Evolutionary conservation across 257 asterid species (phyloP).

Genomic region (Gentiana macrophylla): DNA sequence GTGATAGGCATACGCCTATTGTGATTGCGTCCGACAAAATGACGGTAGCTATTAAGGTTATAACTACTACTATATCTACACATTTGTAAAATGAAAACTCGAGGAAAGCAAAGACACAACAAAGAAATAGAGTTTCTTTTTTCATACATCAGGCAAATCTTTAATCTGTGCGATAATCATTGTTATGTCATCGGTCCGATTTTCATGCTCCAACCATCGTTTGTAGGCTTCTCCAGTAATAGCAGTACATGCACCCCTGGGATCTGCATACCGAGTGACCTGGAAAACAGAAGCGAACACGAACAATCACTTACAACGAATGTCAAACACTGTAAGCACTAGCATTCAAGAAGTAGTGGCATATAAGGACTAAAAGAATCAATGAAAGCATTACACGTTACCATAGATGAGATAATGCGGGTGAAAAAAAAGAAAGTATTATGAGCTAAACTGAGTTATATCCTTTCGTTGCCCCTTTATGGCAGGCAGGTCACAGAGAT

Average conservation of each 20-base stretch:
- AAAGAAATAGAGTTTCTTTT: slow-evolving; percentile 17
- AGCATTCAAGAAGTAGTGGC: not conserved
- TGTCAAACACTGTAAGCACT: not conserved
- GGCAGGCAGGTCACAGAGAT: no score
- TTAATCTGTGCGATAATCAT: slow-evolving; percentile 76
- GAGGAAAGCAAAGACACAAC: slow-evolving; percentile 13
- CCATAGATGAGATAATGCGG: no score
- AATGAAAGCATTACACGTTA: no score
- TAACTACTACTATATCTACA: slow-evolving; percentile 3
- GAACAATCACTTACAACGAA: not conserved
- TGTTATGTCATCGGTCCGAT: slow-evolving; percentile 91
- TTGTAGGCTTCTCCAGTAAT: slow-evolving; percentile 81
- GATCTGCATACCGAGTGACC: slow-evolving; percentile 58
- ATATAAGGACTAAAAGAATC: not conserved
- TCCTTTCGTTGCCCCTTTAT: no score
- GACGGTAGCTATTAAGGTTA: slow-evolving; percentile 3
- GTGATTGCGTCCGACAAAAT: slow-evolving; percentile 4
- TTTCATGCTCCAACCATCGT: slow-evolving; percentile 83
- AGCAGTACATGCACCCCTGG: slow-evolving; percentile 80
- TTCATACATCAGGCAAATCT: slow-evolving; percentile 53
- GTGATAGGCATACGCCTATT: slow-evolving; percentile 2
- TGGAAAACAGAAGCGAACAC: slow-evolving; percentile 14
- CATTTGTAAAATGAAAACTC: slow-evolving; percentile 1
- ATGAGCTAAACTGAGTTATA: no score
- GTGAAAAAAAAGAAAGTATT: no score